These are phyloP conservation scores for Ustilago shanxiensis DNA, from an alignment of 1,284 basidiomycete species.

Conservation along the genomic window DNA sequence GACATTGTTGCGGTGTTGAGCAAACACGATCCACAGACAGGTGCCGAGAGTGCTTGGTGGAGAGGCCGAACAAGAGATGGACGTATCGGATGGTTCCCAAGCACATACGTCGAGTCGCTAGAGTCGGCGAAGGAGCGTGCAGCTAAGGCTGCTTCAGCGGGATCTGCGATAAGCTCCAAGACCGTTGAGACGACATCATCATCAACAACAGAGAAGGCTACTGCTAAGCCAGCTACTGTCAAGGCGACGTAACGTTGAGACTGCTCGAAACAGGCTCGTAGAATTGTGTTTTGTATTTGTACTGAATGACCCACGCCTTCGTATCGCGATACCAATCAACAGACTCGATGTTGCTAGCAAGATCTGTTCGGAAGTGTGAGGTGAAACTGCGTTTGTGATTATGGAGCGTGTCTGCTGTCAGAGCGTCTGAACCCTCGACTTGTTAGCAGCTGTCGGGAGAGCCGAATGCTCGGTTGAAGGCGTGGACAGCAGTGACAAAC, in stretches of 20 bases:
- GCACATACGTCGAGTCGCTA: slow-evolving; percentile 72
- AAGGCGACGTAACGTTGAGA: slow-evolving; percentile 34
- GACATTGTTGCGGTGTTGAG: slow-evolving; percentile 94
- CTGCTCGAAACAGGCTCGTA: background rate
- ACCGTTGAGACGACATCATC: slow-evolving; percentile 14
- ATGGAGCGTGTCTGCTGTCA: background rate
- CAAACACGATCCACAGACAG: slow-evolving; percentile 73
- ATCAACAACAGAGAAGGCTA: slow-evolving; percentile 29
- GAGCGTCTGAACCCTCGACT: background rate
- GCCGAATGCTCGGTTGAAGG: background rate
- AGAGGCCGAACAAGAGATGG: slow-evolving; percentile 93
- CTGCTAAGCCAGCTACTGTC: slow-evolving; percentile 28
- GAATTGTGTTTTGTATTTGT: slow-evolving; percentile 18
- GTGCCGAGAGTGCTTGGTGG: slow-evolving; percentile 92
- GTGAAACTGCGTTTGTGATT: background rate
- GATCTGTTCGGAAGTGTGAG: background rate
- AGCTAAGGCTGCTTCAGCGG: slow-evolving; percentile 29
- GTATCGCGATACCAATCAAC: slow-evolving; percentile 6
- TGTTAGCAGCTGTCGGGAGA: background rate
- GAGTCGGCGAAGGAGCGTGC: slow-evolving; percentile 66
- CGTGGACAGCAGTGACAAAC: background rate
- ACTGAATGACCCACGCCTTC: no score
- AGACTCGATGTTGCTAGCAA: background rate
- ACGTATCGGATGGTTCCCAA: slow-evolving; percentile 95
- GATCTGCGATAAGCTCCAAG: slow-evolving; percentile 3